Conservation (phyloP, 768 basidiomycete genomes). For the Tylopilus intermedius region DNA sequence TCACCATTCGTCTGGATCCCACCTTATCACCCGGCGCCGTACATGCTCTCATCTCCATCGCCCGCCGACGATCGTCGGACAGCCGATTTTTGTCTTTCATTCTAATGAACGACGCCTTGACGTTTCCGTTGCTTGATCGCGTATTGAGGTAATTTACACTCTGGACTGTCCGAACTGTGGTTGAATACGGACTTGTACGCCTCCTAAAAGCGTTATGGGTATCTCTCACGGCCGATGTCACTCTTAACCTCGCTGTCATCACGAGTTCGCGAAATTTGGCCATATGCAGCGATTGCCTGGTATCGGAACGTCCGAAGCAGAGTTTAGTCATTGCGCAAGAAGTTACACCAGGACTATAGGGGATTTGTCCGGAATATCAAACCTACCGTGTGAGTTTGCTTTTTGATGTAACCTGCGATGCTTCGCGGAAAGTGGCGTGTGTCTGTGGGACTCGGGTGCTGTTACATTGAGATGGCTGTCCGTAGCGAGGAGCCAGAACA, state of each 20-base stretch:
- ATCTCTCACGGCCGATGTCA: not conserved
- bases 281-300: not conserved
- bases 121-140: not conserved
- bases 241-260: not conserved
- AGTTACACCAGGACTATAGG: not conserved
- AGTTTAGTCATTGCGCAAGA: not conserved
- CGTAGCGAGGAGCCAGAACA: not conserved
- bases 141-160: not conserved
- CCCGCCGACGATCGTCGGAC: not conserved
- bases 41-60: not conserved
- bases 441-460: not conserved
- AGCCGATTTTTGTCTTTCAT: not conserved
- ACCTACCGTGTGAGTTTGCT: not conserved
- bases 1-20: conserved; percentile 8
- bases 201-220: not conserved
- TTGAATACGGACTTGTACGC: not conserved
- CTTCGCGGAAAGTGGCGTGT: conserved; percentile 6
- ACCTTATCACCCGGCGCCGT: conserved; percentile 5
- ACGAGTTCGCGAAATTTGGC: not conserved
- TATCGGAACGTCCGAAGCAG: not conserved
- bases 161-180: not conserved
- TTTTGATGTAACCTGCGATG: not conserved
- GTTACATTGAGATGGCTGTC: not conserved
- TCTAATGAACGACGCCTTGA: not conserved
- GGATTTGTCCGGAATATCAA: not conserved